phyloP scores from a whole-genome alignment of 228 moss, liverwort and hornwort species.

The Sphagnum magellanicum region DNA sequence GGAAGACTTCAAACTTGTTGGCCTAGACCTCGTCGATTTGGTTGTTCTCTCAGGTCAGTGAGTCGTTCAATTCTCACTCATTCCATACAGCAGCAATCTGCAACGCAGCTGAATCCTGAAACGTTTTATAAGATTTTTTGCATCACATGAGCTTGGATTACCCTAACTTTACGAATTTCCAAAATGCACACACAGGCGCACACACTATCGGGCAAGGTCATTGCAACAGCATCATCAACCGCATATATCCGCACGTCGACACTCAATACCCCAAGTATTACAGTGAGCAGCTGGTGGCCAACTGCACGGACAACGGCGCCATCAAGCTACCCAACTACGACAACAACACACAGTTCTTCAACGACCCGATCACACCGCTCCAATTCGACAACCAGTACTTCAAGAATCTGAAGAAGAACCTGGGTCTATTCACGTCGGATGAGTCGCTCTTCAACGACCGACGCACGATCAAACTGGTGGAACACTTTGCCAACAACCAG shows the following conservation, averaged over 20 bases:
- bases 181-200: neutral
- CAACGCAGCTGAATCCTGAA: too few relatives aligned
- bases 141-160: too few relatives aligned
- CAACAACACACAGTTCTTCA: slow-evolving; percentile 2
- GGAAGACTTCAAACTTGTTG: slow-evolving; percentile 1
- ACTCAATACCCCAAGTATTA: neutral
- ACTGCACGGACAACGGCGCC: slow-evolving; percentile 4
- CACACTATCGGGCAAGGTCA: slow-evolving; percentile 1
- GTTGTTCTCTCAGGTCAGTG: slow-evolving; percentile 1
- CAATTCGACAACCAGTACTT: slow-evolving; percentile 2
- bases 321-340: neutral
- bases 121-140: too few relatives aligned
- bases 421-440: neutral
- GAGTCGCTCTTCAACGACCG: neutral
- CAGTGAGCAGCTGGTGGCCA: neutral
- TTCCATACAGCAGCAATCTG: too few relatives aligned
- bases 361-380: slow-evolving; percentile 3
- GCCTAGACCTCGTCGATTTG: neutral
- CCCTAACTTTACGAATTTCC: neutral
- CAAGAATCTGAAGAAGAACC: neutral
- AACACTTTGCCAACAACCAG: neutral
- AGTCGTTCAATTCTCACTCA: too few relatives aligned
- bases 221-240: slow-evolving; percentile 1
- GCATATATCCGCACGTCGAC: slow-evolving; percentile 3
- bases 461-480: neutral